Base-by-base conservation (phyloP, 1,284 basidiomycete species). In the Anthracocystis walkeri region DNA sequence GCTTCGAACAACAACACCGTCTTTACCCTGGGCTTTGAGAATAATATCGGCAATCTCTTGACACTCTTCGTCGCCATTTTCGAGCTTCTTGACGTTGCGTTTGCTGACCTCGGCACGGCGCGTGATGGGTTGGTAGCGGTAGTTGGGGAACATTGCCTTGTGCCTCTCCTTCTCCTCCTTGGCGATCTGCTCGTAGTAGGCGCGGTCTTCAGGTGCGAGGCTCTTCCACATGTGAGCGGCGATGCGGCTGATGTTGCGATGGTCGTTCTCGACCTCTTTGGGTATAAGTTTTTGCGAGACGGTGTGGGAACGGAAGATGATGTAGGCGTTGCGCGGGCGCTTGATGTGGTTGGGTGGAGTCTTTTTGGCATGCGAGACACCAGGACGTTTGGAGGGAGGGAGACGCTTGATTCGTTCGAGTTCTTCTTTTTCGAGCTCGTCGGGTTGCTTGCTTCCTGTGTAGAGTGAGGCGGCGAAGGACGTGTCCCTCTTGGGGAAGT, bases 321-420 rank as follows among this genome's bases (percentile, higher is more conserved):
- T 96, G 87, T 96, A 97, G 51, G 95, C 94, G 86, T 97, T 97
- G 33, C 93, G 92, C 0, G 94, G 94, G 35, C 94, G 90, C 51
- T 94, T 93, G 84, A 95, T 93, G 86, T 95, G 92, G 25, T 87
- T 87, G 2, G 76, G 68, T 1, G 61, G 58, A 21, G 59, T 78
- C 53, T 78, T 80, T 16, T 76, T 75, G 20, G 77, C 60, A 56
- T 83, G 83, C n/a, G 82, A 80, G 1, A 70, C 61, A 16, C 61
- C 60, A 1, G 74, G 67, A 10, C 65, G 76, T 49, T 72, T 67
- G 29, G 65, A 72, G 2, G 68, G 74, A 8, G 58, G 62, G 0
- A 59, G 49, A 16, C 25, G 27, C 46, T 52, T 61, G 45, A 57
- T 48, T 5, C 42, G 38, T 14, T 63, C 55, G 16, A 41, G 38